Evolutionary conservation across 805 yeast genomes (phyloP).

Genomic region (Teunomyces aglyptinius): DNA sequence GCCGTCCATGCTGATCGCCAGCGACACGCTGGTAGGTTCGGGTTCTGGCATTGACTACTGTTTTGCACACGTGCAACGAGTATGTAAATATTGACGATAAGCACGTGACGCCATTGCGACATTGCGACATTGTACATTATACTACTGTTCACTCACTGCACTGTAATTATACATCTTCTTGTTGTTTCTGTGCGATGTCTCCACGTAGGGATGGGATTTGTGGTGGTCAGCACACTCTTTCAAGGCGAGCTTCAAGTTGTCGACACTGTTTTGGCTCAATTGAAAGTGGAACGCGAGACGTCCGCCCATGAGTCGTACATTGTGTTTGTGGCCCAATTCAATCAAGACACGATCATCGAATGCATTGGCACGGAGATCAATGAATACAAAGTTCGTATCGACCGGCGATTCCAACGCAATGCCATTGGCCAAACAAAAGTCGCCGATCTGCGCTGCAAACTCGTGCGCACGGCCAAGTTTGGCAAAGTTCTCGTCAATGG

Average conservation of each 20-base stretch:
- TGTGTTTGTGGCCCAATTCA: conserved; percentile 53
- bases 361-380: conserved; percentile 53
- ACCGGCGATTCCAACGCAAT: conserved; percentile 69
- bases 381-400: conserved; percentile 79
- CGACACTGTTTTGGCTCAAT: conserved; percentile 29
- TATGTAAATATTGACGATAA: background rate
- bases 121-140: too few relatives aligned
- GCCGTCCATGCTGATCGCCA: background rate
- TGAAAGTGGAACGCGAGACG: conserved; percentile 78
- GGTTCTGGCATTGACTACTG: background rate
- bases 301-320: conserved; percentile 65
- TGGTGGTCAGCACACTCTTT: conserved; percentile 43
- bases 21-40: background rate
- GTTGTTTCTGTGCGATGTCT: conserved; percentile 5
- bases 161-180: conserved; percentile 14
- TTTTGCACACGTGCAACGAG: background rate
- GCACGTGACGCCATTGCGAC: too few relatives aligned
- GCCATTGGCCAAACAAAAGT: conserved; percentile 51
- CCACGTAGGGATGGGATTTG: conserved; percentile 9
- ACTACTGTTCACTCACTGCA: conserved; percentile 6
- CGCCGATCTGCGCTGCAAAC: conserved; percentile 52
- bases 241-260: conserved; percentile 47
- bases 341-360: conserved; percentile 58
- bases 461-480: conserved; percentile 50
- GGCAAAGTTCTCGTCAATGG: conserved; percentile 70